Percentiles rank a stretch among this genome's conserved stretches.
Evolutionary conservation across 2,329 filamentous ascomycete species (phyloP).

Genomic region (Bisporella sp.): DNA sequence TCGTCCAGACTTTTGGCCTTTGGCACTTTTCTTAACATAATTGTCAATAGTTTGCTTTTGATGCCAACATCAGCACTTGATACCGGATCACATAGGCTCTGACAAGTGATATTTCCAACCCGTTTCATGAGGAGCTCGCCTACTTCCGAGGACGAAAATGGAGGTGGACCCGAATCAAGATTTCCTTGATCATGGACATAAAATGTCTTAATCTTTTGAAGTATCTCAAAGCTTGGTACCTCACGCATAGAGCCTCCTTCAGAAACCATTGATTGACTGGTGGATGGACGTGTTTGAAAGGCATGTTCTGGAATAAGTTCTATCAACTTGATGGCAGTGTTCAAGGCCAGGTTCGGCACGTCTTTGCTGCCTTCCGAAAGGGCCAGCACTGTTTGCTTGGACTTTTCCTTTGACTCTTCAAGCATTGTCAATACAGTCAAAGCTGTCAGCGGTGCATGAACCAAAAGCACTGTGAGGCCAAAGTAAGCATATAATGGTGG

Average conservation of each 20-base stretch:
- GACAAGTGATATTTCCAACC: constrained; percentile 44
- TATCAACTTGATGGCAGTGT: constrained; percentile 49
- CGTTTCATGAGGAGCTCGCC: constrained; percentile 60
- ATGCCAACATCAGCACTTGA: constrained; percentile 44
- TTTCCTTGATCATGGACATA: constrained; percentile 66
- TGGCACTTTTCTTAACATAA: constrained; percentile 47
- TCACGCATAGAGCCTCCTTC: constrained; percentile 22
- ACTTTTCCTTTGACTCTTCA: constrained; percentile 41
- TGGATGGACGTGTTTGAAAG: constrained; percentile 37
- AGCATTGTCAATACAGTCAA: constrained; percentile 56
- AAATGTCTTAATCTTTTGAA: constrained; percentile 56
- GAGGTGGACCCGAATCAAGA: constrained; percentile 52
- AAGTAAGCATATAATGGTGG: not conserved
- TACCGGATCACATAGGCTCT: constrained; percentile 36
- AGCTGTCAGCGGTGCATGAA: constrained; percentile 73
- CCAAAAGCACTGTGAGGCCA: constrained; percentile 53
- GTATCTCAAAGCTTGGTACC: constrained; percentile 42
- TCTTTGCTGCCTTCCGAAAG: constrained; percentile 9
- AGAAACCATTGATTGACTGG: constrained; percentile 18
- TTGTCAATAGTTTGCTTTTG: constrained; percentile 52
- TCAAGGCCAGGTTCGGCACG: constrained; percentile 29
- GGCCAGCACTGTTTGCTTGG: constrained; percentile 21
- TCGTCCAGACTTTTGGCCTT: constrained; percentile 38
- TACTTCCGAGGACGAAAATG: constrained; percentile 48
- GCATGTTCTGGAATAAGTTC: constrained; percentile 59